Base-by-base conservation (phyloP, 345 rosid genomes). In the Lumnitzera racemosa region DNA sequence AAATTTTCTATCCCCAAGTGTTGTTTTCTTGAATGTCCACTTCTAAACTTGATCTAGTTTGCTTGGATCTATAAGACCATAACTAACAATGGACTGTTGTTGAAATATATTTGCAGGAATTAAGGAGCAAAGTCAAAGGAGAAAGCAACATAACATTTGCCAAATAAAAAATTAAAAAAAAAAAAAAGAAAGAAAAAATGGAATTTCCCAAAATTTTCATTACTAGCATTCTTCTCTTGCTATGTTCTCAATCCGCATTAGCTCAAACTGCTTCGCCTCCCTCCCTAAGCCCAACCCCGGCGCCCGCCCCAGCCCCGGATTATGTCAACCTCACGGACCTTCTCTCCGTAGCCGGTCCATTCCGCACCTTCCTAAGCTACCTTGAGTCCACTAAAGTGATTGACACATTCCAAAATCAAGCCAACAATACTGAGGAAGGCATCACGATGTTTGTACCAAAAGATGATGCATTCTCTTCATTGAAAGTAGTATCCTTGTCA, bases 321-420 rank as follows among this genome's bases (percentile, higher is more conserved):
- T 74, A 73, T 47, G 99, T 94, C 53, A 90, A 90, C 74, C 92
- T 94, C 68, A 86, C 89, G 2, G 70, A 70, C 53, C 74, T 94
- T 12, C 85, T 94, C 58, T 67, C 87, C 0, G 96, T 94, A 47
- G 99, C 99, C 3, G 99, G 99, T 31, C 97, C 99, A 0, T 94
- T 88, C 79, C 76, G 78, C 63, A 90, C 79, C 2, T 94, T 94
- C 83, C 95, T 90, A 7, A 71, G 62, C 69, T 79, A 86, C 76
- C 85, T 94, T 24, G 62, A 70, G 56, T 83, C 96, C 15, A 80
- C 92, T 24, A 86, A 88, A 68, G 95, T 90, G 68, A 77, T 94
- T 3, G 99, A 88, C 11, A 90, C 97, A n/a, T 82, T 94, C 79
- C 97, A 94, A 72, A 84, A 70, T 84, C 97, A 94, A 78, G 99